Evolutionary conservation across 2,329 filamentous ascomycete species (phyloP), one percentile per base, ranked within the genome.

Genomic region (Arthroderma sp.): DNA sequence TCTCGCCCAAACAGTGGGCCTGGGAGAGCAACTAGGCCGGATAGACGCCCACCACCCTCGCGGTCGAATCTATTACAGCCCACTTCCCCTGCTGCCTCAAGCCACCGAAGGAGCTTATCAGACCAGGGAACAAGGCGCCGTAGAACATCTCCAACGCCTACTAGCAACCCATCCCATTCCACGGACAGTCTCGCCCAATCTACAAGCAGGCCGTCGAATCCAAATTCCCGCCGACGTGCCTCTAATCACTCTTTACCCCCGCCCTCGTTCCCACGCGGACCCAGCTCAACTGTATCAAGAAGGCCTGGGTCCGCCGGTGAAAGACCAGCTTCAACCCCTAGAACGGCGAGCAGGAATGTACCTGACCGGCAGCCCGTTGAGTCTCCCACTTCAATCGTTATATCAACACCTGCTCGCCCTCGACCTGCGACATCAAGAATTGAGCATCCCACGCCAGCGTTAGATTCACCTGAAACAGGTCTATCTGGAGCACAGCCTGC

Each of bases 81-180:
- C n/a, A 45, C 55, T 1, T 39, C 57, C 7, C 55, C 52, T 2
- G 49, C 45, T 22, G 29, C 47, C 4, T 46, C 51, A 15, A 50
- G 46, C 6, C 64, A 66, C 42, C 61, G 58, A 42, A 55, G 64
- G 45, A 55, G 57, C 11, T 53, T 61, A 11, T 66, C 63, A 1
- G 64, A 66, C 31, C 60, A 61, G 41, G 57, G 52, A 6, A 52
- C 47, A 42, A 48, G 52, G 30, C 58, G 57, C 10, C 56, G 60
- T 11, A 52, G 57, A 29, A 64, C 63, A 28, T 53, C 57, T 1
- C 54, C 58, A 32, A 49, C 40, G 36, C 45, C 44, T 4, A 9
- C 32, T 4, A 43, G 30, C 10, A 28, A 28, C 22, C 37, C 29
- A 27, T 36, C 34, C 8, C 32, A 30, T n/a, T 43, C 41, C 5